A percentile compares a stretch with the other conserved stretches of the same genome.
phyloP scores from a whole-genome alignment of 1,139 yeast species.

The Suhomyces bokatorum region DNA sequence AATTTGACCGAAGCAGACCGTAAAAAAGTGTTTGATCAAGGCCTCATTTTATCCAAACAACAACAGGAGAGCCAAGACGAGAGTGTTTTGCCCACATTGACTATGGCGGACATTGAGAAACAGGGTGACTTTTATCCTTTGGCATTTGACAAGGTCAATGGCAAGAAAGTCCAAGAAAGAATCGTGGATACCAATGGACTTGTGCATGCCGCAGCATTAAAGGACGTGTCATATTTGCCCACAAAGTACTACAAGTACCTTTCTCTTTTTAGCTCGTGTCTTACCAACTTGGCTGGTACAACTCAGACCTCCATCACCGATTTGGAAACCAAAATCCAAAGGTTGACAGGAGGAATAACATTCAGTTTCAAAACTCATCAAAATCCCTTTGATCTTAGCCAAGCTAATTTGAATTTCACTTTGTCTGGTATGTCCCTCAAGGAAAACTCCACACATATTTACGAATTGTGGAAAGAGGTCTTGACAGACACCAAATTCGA shows the following conservation, averaged over 20 bases:
- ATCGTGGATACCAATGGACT: slow-evolving; percentile 73
- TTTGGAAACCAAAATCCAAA: slow-evolving; percentile 80
- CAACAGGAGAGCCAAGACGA: slow-evolving; percentile 74
- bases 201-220: slow-evolving; percentile 64
- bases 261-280: slow-evolving; percentile 75
- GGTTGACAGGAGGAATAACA: slow-evolving; percentile 81
- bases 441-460: slow-evolving; percentile 59
- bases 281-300: slow-evolving; percentile 84
- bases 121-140: slow-evolving; percentile 45
- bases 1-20: slow-evolving; percentile 56
- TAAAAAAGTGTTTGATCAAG: slow-evolving; percentile 58
- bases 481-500: slow-evolving; percentile 67
- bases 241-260: slow-evolving; percentile 62
- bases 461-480: slow-evolving; percentile 67
- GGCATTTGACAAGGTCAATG: slow-evolving; percentile 30
- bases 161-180: slow-evolving; percentile 43
- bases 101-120: slow-evolving; percentile 69
- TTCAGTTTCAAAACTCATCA: slow-evolving; percentile 59
- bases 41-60: slow-evolving; percentile 55
- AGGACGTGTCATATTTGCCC: slow-evolving; percentile 59
- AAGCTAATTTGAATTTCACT: slow-evolving; percentile 48
- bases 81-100: slow-evolving; percentile 76
- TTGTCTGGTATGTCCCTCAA: slow-evolving; percentile 73
- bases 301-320: slow-evolving; percentile 65
- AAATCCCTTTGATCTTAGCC: slow-evolving; percentile 50